phyloP scores from a whole-genome alignment of 1,284 basidiomycete species.

The Gymnopus androsaceus region DNA sequence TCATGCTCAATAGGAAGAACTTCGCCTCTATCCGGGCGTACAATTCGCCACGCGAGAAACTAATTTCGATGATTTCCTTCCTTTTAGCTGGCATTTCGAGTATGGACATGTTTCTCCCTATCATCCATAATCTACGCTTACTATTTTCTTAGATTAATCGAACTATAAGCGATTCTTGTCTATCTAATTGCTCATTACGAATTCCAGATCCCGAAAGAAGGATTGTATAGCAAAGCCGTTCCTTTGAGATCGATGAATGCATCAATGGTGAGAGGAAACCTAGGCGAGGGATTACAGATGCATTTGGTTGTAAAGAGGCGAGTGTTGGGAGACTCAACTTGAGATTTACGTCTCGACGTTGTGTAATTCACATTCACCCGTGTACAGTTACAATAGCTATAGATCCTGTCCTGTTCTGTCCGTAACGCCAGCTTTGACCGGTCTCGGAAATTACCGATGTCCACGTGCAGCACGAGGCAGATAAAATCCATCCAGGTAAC shows the following conservation, averaged over 20 bases:
- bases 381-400: not conserved
- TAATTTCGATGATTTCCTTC: conserved; percentile 9
- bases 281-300: conserved; percentile 7
- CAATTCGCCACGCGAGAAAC: conserved; percentile 9
- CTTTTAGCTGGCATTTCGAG: conserved; percentile 15
- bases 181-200: conserved; percentile 8
- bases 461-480: too few relatives aligned
- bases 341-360: not conserved
- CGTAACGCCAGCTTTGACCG: too few relatives aligned
- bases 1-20: conserved; percentile 9
- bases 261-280: conserved; percentile 1
- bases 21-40: conserved; percentile 8
- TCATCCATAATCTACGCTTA: not conserved
- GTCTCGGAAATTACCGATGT: too few relatives aligned
- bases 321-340: not conserved
- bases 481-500: too few relatives aligned
- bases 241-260: conserved; percentile 7
- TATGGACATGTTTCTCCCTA: not conserved
- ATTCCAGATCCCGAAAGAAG: conserved; percentile 3
- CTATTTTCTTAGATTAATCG: conserved; percentile 2
- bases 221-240: conserved; percentile 1
- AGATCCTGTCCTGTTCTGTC: too few relatives aligned
- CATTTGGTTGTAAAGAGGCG: conserved; percentile 8
- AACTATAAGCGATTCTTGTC: conserved; percentile 7
- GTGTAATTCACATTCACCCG: not conserved